phyloP scores from a whole-genome alignment of 108 stramenopile genomes.

The Cyclotella kingstonii region DNA sequence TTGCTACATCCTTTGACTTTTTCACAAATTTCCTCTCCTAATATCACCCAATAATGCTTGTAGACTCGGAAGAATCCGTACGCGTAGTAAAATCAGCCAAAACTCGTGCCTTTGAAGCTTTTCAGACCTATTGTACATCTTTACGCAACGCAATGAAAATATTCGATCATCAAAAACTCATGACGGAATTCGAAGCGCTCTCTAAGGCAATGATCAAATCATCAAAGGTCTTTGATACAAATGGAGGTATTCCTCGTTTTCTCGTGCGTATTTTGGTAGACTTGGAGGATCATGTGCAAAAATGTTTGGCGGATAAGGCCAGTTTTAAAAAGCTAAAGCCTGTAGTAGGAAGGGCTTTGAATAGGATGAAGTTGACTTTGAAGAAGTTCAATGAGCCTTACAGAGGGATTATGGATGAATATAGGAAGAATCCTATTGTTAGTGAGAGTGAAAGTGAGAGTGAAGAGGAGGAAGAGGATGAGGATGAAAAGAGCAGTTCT shows the following conservation, averaged over 20 bases:
- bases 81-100: slow-evolving; percentile 95
- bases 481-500: slow-evolving; percentile 15
- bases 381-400: slow-evolving; percentile 92
- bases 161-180: slow-evolving; percentile 68
- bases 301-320: slow-evolving; percentile 86
- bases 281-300: slow-evolving; percentile 84
- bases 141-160: slow-evolving; percentile 87
- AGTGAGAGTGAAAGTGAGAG: slow-evolving; percentile 32
- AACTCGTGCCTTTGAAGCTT: slow-evolving; percentile 87
- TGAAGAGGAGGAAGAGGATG: slow-evolving; percentile 44
- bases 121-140: slow-evolving; percentile 63
- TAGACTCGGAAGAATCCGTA: slow-evolving; percentile 86
- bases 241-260: slow-evolving; percentile 83
- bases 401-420: slow-evolving; percentile 73
- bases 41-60: neutral
- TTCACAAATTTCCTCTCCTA: neutral
- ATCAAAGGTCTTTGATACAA: slow-evolving; percentile 53
- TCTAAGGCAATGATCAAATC: slow-evolving; percentile 87
- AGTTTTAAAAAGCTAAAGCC: slow-evolving; percentile 92
- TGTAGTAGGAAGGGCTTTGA: slow-evolving; percentile 88
- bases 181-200: slow-evolving; percentile 82
- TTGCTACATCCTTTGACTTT: neutral
- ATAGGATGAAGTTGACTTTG: slow-evolving; percentile 92
- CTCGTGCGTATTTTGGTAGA: slow-evolving; percentile 82
- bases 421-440: slow-evolving; percentile 73